These are phyloP conservation scores for Meyerozyma guilliermondii DNA, from an alignment of 1,139 yeast genomes.

Conservation along the genomic window DNA sequence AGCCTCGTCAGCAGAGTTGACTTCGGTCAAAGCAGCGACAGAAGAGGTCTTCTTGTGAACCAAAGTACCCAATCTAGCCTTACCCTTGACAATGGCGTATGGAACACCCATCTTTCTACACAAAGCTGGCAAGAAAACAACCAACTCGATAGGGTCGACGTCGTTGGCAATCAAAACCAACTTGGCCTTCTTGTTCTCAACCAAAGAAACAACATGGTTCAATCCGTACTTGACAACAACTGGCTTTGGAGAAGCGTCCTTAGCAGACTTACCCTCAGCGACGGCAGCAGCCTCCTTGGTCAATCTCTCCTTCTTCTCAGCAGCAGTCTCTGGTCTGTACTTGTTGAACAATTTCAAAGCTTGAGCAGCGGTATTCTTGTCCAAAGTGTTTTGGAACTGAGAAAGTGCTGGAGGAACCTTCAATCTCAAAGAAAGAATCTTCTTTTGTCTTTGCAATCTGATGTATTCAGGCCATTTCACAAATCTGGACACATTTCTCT, in stretches of 20 bases:
- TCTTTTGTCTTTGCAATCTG: conserved; percentile 86
- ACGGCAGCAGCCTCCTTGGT: conserved; percentile 98
- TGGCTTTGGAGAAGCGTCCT: conserved; percentile 95
- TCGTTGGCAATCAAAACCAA: conserved; percentile 96
- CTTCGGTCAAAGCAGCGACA: conserved; percentile 96
- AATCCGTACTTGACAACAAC: conserved; percentile 94
- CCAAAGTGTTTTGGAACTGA: conserved; percentile 92
- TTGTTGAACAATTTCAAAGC: conserved; percentile 95
- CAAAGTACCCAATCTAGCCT: conserved; percentile 96
- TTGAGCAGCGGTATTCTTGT: conserved; percentile 97
- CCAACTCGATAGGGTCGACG: conserved; percentile 98
- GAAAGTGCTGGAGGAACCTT: conserved; percentile 98
- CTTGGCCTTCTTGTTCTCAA: conserved; percentile 98
- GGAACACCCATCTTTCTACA: conserved; percentile 99
- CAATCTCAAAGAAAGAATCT: conserved; percentile 88
- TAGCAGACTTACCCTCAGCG: conserved; percentile 95
- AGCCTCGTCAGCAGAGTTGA: conserved; percentile 88
- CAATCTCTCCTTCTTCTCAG: conserved; percentile 98
- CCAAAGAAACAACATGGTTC: conserved; percentile 93
- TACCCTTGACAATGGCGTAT: conserved; percentile 97
- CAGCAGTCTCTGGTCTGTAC: conserved; percentile 96
- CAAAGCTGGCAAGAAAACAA: conserved; percentile 93
- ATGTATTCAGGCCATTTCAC: conserved; percentile 99
- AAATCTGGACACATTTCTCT: conserved; percentile 91
- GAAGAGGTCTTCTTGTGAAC: conserved; percentile 97